A percentile compares a stretch with the other conserved stretches of the same genome.
phyloP scores from a whole-genome alignment of 176 grass and related monocot genomes.

The Ampelocalamus luodianensis region DNA sequence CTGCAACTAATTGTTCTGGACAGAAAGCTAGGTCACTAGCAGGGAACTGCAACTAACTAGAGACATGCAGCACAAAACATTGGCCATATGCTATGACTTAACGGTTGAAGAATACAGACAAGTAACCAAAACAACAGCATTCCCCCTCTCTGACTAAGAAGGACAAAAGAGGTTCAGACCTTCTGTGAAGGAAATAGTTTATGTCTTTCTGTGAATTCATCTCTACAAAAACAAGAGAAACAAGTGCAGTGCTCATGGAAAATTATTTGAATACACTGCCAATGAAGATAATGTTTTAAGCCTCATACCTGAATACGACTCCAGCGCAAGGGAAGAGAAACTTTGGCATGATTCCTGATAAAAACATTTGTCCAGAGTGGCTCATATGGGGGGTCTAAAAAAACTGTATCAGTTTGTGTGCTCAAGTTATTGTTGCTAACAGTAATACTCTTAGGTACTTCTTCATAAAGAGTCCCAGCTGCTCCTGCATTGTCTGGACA shows the following conservation, averaged over 20 bases:
- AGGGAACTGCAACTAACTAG: background rate
- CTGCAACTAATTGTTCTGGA: no score
- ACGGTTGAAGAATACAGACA: slow-evolving; percentile 17
- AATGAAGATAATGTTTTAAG: slow-evolving; percentile 22
- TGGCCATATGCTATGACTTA: background rate
- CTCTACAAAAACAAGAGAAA: slow-evolving; percentile 26
- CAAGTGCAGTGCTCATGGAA: background rate
- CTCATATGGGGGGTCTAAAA: slow-evolving; percentile 84
- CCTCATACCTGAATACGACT: slow-evolving; percentile 86
- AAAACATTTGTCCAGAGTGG: slow-evolving; percentile 99
- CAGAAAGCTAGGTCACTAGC: slow-evolving; percentile 2
- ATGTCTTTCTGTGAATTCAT: slow-evolving; percentile 23
- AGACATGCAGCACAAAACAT: slow-evolving; percentile 32
- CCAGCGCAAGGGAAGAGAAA: slow-evolving; percentile 90
- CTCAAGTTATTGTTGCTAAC: slow-evolving; percentile 93
- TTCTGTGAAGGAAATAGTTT: slow-evolving; percentile 10
- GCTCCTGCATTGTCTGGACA: slow-evolving; percentile 86
- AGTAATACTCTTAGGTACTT: slow-evolving; percentile 90
- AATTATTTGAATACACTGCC: slow-evolving; percentile 27
- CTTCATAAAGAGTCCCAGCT: slow-evolving; percentile 97
- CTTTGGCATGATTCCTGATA: slow-evolving; percentile 87
- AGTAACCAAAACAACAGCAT: background rate
- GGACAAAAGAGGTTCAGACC: background rate
- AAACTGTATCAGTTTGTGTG: slow-evolving; percentile 91
- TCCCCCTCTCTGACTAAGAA: slow-evolving; percentile 17